These are phyloP conservation scores for Podila minutissima DNA, from an alignment of 192 early-diverging fungal species.

Conservation along the genomic window DNA sequence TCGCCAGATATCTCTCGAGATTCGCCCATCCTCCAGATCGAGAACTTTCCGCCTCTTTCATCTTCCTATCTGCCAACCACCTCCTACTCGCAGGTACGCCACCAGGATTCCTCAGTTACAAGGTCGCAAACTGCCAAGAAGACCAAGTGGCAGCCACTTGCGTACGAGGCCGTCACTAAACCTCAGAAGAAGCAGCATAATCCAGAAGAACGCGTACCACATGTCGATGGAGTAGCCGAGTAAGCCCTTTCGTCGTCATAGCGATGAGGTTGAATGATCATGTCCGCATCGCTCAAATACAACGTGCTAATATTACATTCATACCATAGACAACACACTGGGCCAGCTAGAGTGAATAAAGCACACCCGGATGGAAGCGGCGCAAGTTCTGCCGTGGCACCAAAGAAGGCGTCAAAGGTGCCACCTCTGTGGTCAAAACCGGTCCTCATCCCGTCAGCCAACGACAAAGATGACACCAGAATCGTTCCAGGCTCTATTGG, in stretches of 20 bases:
- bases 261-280: neutral
- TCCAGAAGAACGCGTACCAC: too few species aligned
- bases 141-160: neutral
- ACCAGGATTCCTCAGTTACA: neutral
- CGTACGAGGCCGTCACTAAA: neutral
- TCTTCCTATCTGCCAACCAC: neutral
- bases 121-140: neutral
- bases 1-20: neutral
- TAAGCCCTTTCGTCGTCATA: neutral
- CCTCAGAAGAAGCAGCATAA: neutral
- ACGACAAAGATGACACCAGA: neutral
- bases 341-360: too few species aligned
- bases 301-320: too few species aligned
- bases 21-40: neutral
- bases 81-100: neutral
- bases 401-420: too few species aligned
- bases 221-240: neutral
- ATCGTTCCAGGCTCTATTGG: neutral
- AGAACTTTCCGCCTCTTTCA: slow-evolving; percentile 23
- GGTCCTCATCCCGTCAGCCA: neutral
- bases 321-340: too few species aligned
- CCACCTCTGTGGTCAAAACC: too few species aligned
- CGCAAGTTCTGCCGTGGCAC: too few species aligned
- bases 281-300: too few species aligned
- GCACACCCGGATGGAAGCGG: too few species aligned